Evolutionary conservation across 140 eudicot species (phyloP).

Genomic region (Senecio squalidus): DNA sequence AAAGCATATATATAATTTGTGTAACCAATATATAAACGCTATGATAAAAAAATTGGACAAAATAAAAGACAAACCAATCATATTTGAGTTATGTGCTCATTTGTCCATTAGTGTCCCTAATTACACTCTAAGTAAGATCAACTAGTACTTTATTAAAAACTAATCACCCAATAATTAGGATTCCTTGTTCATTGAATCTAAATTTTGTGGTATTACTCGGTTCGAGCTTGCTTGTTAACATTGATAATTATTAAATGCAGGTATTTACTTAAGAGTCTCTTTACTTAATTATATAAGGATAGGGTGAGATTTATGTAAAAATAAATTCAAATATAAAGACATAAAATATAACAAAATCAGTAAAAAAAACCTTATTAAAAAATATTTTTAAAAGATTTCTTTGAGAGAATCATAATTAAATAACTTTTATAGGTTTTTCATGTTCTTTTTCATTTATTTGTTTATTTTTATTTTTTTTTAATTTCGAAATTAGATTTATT

Average conservation of each 20-base stretch:
- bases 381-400: too few relatives aligned
- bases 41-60: constrained; percentile 10
- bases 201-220: neutral
- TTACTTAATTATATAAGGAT: too few relatives aligned
- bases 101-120: constrained; percentile 33
- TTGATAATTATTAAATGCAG: neutral
- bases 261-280: neutral
- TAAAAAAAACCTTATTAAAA: too few relatives aligned
- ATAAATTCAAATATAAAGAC: too few relatives aligned
- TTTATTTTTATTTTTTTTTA: too few relatives aligned
- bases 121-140: constrained; percentile 3
- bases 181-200: neutral
- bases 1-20: too few relatives aligned
- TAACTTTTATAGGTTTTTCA: too few relatives aligned
- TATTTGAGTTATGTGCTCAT: constrained; percentile 39
- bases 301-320: too few relatives aligned
- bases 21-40: neutral
- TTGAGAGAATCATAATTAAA: too few relatives aligned
- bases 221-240: neutral
- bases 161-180: constrained; percentile 8
- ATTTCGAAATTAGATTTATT: too few relatives aligned
- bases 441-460: too few relatives aligned
- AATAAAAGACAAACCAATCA: constrained; percentile 64
- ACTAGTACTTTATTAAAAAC: neutral
- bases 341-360: too few relatives aligned